Evolutionary conservation across 2,329 filamentous ascomycete genomes (phyloP), one percentile per base, ranked within the genome.

Genomic region (Ilyonectria mors-panacis): DNA sequence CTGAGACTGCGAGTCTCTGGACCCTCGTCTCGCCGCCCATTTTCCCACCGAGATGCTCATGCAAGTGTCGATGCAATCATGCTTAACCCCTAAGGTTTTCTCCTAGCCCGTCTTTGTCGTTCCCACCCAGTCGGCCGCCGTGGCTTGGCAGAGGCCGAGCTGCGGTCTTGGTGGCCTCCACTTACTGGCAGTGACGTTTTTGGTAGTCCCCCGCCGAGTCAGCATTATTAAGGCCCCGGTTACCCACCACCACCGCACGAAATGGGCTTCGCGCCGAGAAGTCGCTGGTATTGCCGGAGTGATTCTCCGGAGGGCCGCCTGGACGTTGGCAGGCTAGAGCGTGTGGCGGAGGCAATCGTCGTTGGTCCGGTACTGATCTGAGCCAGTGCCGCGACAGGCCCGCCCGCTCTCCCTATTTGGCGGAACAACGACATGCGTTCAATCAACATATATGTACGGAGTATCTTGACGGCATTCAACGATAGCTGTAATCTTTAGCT

Each of bases 41-140:
- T 64, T 19, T n/a, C 13, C 30, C 15, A 42, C 15, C 7, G 15
- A 37, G 50, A 50, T 55, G 26, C 26, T 39, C 48, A 21, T 54
- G 33, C 51, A 65, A 65, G 44, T 39, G 57, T 65, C 37, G 58
- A 65, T 61, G 51, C n/a, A 61, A 58, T 58, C 57, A 66, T 66
- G 63, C 63, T 66, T 61, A 66, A 58, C 33, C 12, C 7, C 30
- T 53, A 66, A 66, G 51, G 44, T 66, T 66, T 42, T 47, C 45
- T 56, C 23, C 26, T 33, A 47, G n/a, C 37, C n/a, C 10, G 23
- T 50, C 19, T 21, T 51, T 23, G 4, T 23, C 10, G 51, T 50
- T 48, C 42, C 51, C 51, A 56, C 44, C 44, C 19, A 26, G 45
- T 51, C 59, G 51, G 42, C 59, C 51, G 59, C 51, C 44, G 3